Percentiles rank a stretch among this genome's conserved stretches.
Evolutionary conservation across 2,329 filamentous ascomycete genomes (phyloP).

Genomic region (Nigrospora sphaerica): DNA sequence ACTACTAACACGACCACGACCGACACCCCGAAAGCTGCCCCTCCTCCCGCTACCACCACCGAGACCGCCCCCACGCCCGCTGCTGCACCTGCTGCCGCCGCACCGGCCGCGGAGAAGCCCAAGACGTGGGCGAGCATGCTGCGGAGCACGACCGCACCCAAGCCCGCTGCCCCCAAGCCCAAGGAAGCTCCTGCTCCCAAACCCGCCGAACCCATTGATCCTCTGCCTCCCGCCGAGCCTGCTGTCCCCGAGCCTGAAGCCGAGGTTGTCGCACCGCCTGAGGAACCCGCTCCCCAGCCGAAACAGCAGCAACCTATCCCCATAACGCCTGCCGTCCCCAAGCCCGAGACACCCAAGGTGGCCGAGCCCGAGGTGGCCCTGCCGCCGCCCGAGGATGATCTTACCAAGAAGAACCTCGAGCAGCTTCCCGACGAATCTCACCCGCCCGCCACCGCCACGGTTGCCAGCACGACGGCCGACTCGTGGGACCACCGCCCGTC

Average conservation of each 20-base stretch:
- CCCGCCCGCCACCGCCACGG: slow-evolving; percentile 72
- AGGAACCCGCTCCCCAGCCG: background rate
- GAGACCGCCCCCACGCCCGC: slow-evolving; percentile 8
- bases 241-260: slow-evolving; percentile 28
- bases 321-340: slow-evolving; percentile 14
- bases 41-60: slow-evolving; percentile 25
- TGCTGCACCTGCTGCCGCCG: slow-evolving; percentile 23
- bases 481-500: slow-evolving; percentile 67
- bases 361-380: slow-evolving; percentile 49
- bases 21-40: slow-evolving; percentile 23
- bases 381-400: slow-evolving; percentile 68
- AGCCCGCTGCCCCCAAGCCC: slow-evolving; percentile 46
- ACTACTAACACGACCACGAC: slow-evolving; percentile 28
- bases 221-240: slow-evolving; percentile 35
- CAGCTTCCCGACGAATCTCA: slow-evolving; percentile 77
- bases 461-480: slow-evolving; percentile 82
- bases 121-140: slow-evolving; percentile 76
- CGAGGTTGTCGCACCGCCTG: slow-evolving; percentile 10
- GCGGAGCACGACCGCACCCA: slow-evolving; percentile 49
- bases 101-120: slow-evolving; percentile 29
- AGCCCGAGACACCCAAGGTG: slow-evolving; percentile 27
- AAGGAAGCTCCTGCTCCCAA: slow-evolving; percentile 41
- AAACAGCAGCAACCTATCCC: slow-evolving; percentile 5
- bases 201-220: slow-evolving; percentile 38
- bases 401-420: slow-evolving; percentile 89